These are phyloP conservation scores for Cucurbita pepo DNA, from an alignment of 306 rosid species.

Conservation along the genomic window DNA sequence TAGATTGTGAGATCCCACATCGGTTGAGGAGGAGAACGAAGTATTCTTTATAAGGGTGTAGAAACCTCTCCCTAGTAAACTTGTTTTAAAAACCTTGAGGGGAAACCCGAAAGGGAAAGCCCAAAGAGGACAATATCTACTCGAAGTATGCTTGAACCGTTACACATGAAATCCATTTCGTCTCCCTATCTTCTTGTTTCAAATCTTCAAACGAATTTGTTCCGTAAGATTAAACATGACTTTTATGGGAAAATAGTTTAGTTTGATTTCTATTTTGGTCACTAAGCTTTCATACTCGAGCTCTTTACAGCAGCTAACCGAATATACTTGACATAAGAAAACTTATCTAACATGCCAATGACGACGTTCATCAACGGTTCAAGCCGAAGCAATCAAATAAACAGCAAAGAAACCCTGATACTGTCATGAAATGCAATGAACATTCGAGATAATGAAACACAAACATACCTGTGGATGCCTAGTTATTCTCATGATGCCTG, in stretches of 20 bases:
- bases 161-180: neutral
- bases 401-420: neutral
- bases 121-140: no score
- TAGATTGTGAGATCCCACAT: no score
- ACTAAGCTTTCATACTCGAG: neutral
- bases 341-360: neutral
- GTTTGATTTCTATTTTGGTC: neutral
- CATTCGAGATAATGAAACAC: neutral
- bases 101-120: no score
- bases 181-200: no score
- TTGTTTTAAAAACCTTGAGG: no score
- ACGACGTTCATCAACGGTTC: neutral
- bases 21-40: no score
- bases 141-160: no score
- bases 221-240: neutral
- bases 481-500: conserved; percentile 89
- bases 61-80: no score
- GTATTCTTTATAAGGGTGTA: no score
- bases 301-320: neutral
- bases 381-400: neutral
- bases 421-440: neutral
- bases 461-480: conserved; percentile 89
- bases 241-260: neutral
- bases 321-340: neutral
- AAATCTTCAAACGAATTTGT: neutral